Percentiles rank a stretch among this genome's conserved stretches.
phyloP scores from a whole-genome alignment of 176 grass and related monocot species.

The Triticum urartu region DNA sequence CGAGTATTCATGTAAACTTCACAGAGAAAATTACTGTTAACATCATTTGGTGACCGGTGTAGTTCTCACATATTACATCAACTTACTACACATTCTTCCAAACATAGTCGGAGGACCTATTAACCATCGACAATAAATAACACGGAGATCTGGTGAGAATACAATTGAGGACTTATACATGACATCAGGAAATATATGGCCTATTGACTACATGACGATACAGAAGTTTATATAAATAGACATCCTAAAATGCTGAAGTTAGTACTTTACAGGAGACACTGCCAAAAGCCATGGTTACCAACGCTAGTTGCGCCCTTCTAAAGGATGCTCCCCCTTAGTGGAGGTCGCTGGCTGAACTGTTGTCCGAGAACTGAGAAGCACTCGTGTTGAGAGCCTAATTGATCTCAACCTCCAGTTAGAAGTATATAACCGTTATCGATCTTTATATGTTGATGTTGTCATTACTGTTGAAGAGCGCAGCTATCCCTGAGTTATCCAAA shows the following conservation, averaged over 20 bases:
- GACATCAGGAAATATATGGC: constrained; percentile 46
- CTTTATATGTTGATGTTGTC: constrained; percentile 48
- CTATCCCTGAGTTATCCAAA: constrained; percentile 41
- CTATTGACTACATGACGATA: constrained; percentile 33
- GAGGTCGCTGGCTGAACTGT: constrained; percentile 20
- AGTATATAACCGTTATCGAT: constrained; percentile 35
- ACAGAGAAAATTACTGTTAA: constrained; percentile 32
- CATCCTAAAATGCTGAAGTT: constrained; percentile 58
- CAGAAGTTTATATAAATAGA: constrained; percentile 42
- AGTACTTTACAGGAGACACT: constrained; percentile 65
- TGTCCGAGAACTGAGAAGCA: constrained; percentile 25
- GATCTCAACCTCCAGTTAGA: constrained; percentile 42
- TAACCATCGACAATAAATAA: constrained; percentile 35
- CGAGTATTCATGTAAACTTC: constrained; percentile 19
- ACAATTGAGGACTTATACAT: constrained; percentile 51
- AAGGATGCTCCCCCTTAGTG: constrained; percentile 19
- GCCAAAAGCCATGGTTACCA: constrained; percentile 41
- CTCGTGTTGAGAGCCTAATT: constrained; percentile 16
- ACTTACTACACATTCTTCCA: constrained; percentile 43
- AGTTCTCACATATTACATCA: constrained; percentile 46
- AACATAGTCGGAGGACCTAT: constrained; percentile 43
- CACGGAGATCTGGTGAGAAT: constrained; percentile 31
- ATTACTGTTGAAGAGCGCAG: constrained; percentile 27
- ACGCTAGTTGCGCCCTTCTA: constrained; percentile 34
- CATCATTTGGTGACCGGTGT: constrained; percentile 25